These are phyloP conservation scores for Tripterygium wilfordii DNA, from an alignment of 177 flowering plant genomes.

Conservation along the genomic window DNA sequence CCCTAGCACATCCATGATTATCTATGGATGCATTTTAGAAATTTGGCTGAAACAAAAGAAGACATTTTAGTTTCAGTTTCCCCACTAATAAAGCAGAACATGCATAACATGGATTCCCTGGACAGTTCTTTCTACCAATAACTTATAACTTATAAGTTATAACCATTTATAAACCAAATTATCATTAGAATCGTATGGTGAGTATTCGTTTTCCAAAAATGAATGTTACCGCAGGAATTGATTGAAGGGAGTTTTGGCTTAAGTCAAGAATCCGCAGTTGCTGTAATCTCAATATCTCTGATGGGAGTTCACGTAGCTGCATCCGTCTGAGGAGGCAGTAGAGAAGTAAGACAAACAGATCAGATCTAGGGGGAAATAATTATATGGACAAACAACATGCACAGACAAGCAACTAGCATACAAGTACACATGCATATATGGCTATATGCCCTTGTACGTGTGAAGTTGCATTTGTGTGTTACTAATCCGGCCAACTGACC, in stretches of 20 bases:
- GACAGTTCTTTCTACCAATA: no score
- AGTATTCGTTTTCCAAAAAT: no score
- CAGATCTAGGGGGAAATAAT: not conserved
- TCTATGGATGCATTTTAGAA: no score
- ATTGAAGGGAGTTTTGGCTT: constrained; percentile 78
- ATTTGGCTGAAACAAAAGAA: no score
- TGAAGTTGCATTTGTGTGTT: not conserved
- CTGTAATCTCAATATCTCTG: constrained; percentile 48
- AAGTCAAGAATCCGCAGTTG: constrained; percentile 75
- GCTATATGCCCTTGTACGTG: not conserved
- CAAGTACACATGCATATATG: not conserved
- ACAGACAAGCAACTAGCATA: constrained; percentile 1
- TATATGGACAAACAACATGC: not conserved
- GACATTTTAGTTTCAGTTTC: no score
- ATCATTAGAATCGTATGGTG: no score
- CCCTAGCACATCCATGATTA: no score
- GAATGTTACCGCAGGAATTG: constrained; percentile 71
- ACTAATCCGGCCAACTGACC: constrained; percentile 36
- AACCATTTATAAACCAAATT: no score
- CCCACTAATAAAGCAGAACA: no score
- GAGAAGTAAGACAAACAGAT: constrained; percentile 5
- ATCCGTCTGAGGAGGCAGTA: constrained; percentile 45
- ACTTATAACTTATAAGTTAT: no score
- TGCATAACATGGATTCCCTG: no score
- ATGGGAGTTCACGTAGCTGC: constrained; percentile 63